Evolutionary conservation across 768 basidiomycete species (phyloP), one percentile per base, ranked within the genome.

Genomic region (Termitomyces sp.): DNA sequence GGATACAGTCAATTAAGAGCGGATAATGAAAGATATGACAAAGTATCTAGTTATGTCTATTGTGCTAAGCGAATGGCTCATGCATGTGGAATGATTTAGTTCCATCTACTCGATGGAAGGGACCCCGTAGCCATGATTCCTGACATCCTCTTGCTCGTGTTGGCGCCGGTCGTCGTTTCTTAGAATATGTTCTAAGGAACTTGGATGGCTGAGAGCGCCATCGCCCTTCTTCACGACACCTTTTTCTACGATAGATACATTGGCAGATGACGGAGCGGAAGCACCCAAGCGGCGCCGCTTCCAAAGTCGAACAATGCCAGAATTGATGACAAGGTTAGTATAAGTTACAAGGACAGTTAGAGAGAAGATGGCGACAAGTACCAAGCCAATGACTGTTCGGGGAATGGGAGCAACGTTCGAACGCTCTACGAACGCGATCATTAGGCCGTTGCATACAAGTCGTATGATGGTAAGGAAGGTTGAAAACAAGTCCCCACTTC

Each of bases 371-470:
- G 88, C 82, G 13, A 86, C 83, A 40, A 84, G 77, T 60, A 92
- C 79, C 56, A 90, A 79, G 22, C 92, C 93, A 56, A 97, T 86
- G 35, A 82, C 86, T 2, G 90, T 88, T 20, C 93, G 83, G 1
- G 90, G 86, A 63, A 96, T 96, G 41, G 93, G 77, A 18, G 77
- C 72, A 35, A 94, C 78, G 6, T 76, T 69, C 26, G 94, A 66
- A 9, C 71, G 73, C 60, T 90, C 79, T 48, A 92, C 72, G 69
- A 94, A 97, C 0, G 90, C 83, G 60, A 96, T 80, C 74, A 90
- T 74, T 22, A 93, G 68, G 6, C 84, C 87, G 28, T 86, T 84
- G 56, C 83, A 86, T 11, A 86, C 74, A 8, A 95, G 72, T 28
- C 93, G 81, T 11, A 85, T 79, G 62, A 88, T 74, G 41, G 83